These are phyloP conservation scores for Rhodotorula sp. DNA, from an alignment of 1,284 basidiomycete species.

Conservation along the genomic window DNA sequence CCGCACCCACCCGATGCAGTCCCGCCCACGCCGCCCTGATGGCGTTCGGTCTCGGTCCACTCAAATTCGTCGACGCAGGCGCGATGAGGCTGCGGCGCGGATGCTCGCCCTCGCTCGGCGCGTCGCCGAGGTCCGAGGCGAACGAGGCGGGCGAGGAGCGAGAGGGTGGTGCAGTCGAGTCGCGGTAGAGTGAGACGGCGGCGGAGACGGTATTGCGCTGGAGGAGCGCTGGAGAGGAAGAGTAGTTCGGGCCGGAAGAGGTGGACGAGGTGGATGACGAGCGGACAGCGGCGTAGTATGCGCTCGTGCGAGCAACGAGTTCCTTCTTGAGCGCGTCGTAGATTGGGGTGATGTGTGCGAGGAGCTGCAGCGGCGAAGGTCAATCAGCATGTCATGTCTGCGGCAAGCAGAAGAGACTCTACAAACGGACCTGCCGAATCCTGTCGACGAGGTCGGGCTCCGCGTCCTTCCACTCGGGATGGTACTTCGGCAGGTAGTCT, in stretches of 20 bases:
- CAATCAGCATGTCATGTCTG: background rate
- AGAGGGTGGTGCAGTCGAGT: background rate
- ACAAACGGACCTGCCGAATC: background rate
- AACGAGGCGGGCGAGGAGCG: background rate
- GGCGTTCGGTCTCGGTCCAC: too few relatives aligned
- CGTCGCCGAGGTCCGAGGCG: too few relatives aligned
- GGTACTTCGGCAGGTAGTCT: conserved; percentile 25
- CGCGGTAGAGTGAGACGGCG: conserved; percentile 16
- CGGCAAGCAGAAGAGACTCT: background rate
- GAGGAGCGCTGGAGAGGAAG: conserved; percentile 17
- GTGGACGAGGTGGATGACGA: background rate
- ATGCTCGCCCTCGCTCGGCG: background rate
- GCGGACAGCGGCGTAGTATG: conserved; percentile 1
- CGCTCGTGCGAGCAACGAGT: conserved; percentile 7
- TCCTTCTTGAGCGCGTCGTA: conserved; percentile 7
- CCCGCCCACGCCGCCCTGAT: background rate
- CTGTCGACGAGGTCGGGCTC: background rate
- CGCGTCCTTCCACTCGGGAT: conserved; percentile 13
- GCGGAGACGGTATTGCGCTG: conserved; percentile 37
- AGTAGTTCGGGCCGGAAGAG: background rate
- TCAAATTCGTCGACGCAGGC: too few relatives aligned
- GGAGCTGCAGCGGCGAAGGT: background rate
- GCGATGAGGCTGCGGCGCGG: background rate
- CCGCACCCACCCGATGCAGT: conserved; percentile 7
- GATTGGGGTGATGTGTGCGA: background rate